phyloP scores from a whole-genome alignment of 202 grass and related monocot genomes.

The Carex arenaria region DNA sequence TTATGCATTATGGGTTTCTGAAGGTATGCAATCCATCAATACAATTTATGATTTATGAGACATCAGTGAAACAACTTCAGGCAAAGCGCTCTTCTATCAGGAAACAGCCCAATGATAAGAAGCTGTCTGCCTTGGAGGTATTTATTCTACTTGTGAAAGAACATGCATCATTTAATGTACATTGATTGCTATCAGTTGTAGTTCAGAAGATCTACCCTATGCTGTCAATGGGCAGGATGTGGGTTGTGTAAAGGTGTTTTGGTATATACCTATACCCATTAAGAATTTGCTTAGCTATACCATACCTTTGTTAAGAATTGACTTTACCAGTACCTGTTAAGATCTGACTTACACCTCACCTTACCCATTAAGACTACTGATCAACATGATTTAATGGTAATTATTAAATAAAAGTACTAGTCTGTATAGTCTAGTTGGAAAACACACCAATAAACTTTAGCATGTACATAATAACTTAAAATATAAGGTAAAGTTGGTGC shows the following conservation, averaged over 20 bases:
- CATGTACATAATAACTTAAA: neutral
- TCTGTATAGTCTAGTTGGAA: neutral
- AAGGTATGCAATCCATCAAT: slow-evolving; percentile 99
- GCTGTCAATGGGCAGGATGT: neutral
- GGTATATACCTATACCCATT: neutral
- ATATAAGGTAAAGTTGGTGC: neutral
- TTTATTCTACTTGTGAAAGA: neutral
- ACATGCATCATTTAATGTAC: neutral
- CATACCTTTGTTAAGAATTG: neutral
- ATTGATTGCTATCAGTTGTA: neutral
- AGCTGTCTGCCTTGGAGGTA: slow-evolving; percentile 90
- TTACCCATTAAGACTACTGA: neutral
- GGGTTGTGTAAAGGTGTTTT: neutral
- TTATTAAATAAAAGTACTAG: neutral
- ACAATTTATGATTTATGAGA: slow-evolving; percentile 99
- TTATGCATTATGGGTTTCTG: slow-evolving; percentile 33
- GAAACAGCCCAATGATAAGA: slow-evolving; percentile 34
- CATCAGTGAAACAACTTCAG: slow-evolving; percentile 61
- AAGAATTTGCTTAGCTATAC: neutral
- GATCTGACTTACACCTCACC: neutral
- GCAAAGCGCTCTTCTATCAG: slow-evolving; percentile 55
- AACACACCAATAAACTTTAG: neutral
- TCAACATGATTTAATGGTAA: neutral
- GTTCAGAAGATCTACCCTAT: neutral
- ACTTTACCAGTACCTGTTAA: neutral